Evolutionary conservation across 2,329 filamentous ascomycete species (phyloP), one percentile per base, ranked within the genome.

Genomic region (Ceratocystis cubensis): DNA sequence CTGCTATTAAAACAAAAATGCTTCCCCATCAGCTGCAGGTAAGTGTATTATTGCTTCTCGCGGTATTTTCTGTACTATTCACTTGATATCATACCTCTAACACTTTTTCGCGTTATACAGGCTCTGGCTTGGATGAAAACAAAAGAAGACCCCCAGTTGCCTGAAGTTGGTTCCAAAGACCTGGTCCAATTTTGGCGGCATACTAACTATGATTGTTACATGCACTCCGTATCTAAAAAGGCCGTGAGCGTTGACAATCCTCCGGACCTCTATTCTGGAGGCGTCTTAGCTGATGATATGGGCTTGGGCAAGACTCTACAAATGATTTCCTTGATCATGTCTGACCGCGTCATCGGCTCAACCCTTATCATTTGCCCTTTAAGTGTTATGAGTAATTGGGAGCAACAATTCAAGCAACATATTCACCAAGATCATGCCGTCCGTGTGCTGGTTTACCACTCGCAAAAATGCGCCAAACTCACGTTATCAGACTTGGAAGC

Each of bases 221-320:
- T 33, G n/a, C 20, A 64, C 44, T 41, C 62, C 30, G 30, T 61
- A 22, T 64, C 57, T 3, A 17, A 41, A 22, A 33, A 48, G 6
- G 13, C 10, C 0, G 3, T 44, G 17, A 8, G 22, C 2, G 5
- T 22, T 44, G 8, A 46, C 5, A 8, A 74, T 2, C 75, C 80
- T 1, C 90, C 90, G 0, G 74, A 77, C 0, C 79, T 96, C 25
- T 84, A 89, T 5, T 89, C 85, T 63, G 91, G 91, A 20, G 91
- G 91, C 41, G 91, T 96, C 63, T 80, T 96, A 7, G 90, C 91
- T 1, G 91, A 96, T 73, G 91, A 96, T 71, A 96, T 96, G 92
- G 91, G 91, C 2, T 76, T 96, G 4, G 91, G 91, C 28, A 96
- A 96, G 77, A 96, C 91, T 0, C 80, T 96, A 7, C 88, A 96